Percentiles rank a stretch among this genome's conserved stretches.
Conservation (phyloP, 225 moss, liverwort and hornwort genomes). For the Physcomitrellopsis africana region DNA sequence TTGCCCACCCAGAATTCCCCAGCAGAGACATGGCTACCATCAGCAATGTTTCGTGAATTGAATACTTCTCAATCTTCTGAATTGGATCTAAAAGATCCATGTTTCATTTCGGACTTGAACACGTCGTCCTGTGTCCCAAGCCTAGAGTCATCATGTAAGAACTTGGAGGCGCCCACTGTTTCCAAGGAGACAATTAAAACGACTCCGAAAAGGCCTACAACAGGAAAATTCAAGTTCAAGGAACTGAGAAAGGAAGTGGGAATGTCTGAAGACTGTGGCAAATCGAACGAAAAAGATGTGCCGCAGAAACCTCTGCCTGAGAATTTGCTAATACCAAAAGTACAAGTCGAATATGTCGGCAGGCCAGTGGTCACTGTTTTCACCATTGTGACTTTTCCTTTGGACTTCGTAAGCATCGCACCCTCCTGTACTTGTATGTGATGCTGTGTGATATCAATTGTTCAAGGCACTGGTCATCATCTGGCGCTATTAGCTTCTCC, state of each 20-base stretch:
- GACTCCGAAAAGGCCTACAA: background rate
- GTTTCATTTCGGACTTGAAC: slow-evolving; percentile 10
- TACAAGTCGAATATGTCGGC: slow-evolving; percentile 45
- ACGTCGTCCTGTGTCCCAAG: slow-evolving; percentile 1
- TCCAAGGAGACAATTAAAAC: background rate
- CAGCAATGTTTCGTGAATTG: slow-evolving; percentile 48
- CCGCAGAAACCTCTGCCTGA: slow-evolving; percentile 20
- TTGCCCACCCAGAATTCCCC: slow-evolving; percentile 16
- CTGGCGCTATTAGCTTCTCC: background rate
- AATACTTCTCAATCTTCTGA: slow-evolving; percentile 21
- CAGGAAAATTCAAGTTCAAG: slow-evolving; percentile 40
- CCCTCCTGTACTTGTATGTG: slow-evolving; percentile 2
- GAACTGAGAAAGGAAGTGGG: slow-evolving; percentile 24
- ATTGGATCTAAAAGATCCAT: slow-evolving; percentile 1
- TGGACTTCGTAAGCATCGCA: slow-evolving; percentile 40
- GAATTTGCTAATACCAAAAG: slow-evolving; percentile 27
- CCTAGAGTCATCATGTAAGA: slow-evolving; percentile 29
- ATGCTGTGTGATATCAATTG: background rate
- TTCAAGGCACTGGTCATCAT: background rate
- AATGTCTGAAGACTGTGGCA: slow-evolving; percentile 7
- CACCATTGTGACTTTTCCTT: slow-evolving; percentile 50
- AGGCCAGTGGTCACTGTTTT: slow-evolving; percentile 44
- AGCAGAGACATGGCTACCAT: slow-evolving; percentile 52
- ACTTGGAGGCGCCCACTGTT: background rate
- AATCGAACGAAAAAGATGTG: slow-evolving; percentile 21